Percentiles rank a stretch among this genome's conserved stretches.
Evolutionary conservation across 106 monocot genomes (phyloP).

Genomic region (Dioscorea alata): DNA sequence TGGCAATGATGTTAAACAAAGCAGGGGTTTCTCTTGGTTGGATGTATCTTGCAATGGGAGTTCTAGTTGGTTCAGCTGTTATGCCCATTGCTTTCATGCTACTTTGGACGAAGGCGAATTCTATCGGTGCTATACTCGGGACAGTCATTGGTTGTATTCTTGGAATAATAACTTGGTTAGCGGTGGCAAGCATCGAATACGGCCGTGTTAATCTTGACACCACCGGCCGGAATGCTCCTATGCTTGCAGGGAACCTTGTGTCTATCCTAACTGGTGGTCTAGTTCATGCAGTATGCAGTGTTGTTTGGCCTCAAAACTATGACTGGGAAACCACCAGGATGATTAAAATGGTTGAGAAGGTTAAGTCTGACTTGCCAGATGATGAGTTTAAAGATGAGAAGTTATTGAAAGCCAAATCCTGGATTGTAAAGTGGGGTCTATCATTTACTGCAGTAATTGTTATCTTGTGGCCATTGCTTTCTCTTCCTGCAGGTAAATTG

Average conservation of each 20-base stretch:
- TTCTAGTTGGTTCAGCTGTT: constrained; percentile 88
- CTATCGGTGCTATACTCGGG: constrained; percentile 70
- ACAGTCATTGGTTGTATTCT: constrained; percentile 59
- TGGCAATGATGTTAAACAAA: constrained; percentile 81
- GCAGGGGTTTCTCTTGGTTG: constrained; percentile 91
- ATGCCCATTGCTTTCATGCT: constrained; percentile 91
- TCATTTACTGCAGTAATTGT: constrained; percentile 71
- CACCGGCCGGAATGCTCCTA: constrained; percentile 90
- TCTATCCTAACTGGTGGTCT: constrained; percentile 74
- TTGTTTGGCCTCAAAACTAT: constrained; percentile 72
- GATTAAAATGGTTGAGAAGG: constrained; percentile 79
- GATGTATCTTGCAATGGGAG: constrained; percentile 99
- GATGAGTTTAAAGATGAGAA: constrained; percentile 94
- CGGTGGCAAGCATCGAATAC: constrained; percentile 71
- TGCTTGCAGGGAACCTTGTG: constrained; percentile 96
- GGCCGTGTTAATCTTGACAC: constrained; percentile 77
- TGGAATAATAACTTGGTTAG: constrained; percentile 73
- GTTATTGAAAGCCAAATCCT: constrained; percentile 65
- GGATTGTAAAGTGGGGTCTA: constrained; percentile 89
- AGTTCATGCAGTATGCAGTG: constrained; percentile 66
- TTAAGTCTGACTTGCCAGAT: constrained; percentile 34
- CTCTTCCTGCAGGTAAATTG: constrained; percentile 80
- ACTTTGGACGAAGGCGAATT: constrained; percentile 89
- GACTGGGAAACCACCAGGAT: constrained; percentile 81
- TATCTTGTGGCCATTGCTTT: constrained; percentile 74